Conservation (phyloP, 768 basidiomycete genomes). For the Hericium alpestre region DNA sequence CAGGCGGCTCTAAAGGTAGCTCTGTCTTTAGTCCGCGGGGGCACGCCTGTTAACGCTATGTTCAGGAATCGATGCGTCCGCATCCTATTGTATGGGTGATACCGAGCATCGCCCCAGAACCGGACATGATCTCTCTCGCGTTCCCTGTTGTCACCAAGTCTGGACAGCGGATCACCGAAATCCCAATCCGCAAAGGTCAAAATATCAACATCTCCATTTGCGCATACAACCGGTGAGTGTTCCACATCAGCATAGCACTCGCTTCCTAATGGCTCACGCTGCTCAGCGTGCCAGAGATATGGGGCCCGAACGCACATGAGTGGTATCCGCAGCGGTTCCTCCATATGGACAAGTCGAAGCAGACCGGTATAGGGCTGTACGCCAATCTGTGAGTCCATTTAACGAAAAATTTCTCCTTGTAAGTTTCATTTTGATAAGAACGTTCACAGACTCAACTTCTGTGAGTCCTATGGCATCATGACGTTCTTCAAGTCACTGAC, state of each 20-base stretch:
- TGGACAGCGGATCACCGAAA: conserved; percentile 3
- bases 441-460: conserved; percentile 2
- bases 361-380: conserved; percentile 1
- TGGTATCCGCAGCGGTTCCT: conserved; percentile 9
- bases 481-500: neutral
- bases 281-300: conserved; percentile 4
- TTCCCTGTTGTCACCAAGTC: conserved; percentile 8
- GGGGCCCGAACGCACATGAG: conserved; percentile 7
- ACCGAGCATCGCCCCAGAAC: conserved; percentile 1
- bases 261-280: neutral
- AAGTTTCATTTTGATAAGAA: neutral
- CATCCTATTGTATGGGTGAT: conserved; percentile 8
- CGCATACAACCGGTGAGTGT: conserved; percentile 5
- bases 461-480: neutral
- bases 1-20: conserved; percentile 10
- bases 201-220: conserved; percentile 4
- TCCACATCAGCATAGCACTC: neutral
- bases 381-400: conserved; percentile 8
- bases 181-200: conserved; percentile 8
- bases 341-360: neutral
- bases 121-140: conserved; percentile 12
- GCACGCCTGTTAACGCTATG: neutral
- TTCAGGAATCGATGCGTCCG: conserved; percentile 11
- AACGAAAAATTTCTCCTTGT: neutral
- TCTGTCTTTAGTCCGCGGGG: neutral